Evolutionary conservation across 75 land plant species (phyloP), one percentile per base, ranked within the genome.

Genomic region (Cupressus sempervirens): DNA sequence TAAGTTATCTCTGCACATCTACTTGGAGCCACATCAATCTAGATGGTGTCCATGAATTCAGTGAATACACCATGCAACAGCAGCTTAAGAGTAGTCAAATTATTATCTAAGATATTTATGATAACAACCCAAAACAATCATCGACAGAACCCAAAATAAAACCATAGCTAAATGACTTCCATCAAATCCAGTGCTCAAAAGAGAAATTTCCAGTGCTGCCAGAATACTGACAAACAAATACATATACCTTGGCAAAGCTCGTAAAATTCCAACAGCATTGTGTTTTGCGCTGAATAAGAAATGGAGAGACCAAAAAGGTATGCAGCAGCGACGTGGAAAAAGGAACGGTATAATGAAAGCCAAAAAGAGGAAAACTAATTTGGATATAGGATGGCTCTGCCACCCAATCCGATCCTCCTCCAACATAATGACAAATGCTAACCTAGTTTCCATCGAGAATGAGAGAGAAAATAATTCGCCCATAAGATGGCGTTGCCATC

Each of bases 351-450:
- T n/a, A 23, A 41, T 11, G 50, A 41, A 26, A 26, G 45, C 30
- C 45, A 43, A 43, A n/a, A 45, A 41, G 48, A 40, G 8, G 45
- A 15, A 79, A 26, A 79, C 23, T 41, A 26, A 29, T 41, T 41
- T 45, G 81, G 45, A 41, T n/a, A 23, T n/a, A 16, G 3, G 29
- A 9, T 40, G 1, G 48, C 26, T 62, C 20, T 62, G 62, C 62
- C 23, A 23, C 81, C 23, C 50, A 43, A 79, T 79, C 81, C n/a
- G 81, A n/a, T 76, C 45, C 79, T 79, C 29, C 50, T 79, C 10
- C 81, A n/a, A 23, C 26, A 10, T 41, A 79, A 43, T 7, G 46
- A 79, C 48, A 79, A 41, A 79, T 43, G 20, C 45, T 41, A 26
- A 79, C 46, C 29, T 41, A 79, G 81, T 45, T 79, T 79, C 45